Conservation (phyloP, 2,329 filamentous ascomycete genomes). For the Rutstroemia sydowiana region DNA sequence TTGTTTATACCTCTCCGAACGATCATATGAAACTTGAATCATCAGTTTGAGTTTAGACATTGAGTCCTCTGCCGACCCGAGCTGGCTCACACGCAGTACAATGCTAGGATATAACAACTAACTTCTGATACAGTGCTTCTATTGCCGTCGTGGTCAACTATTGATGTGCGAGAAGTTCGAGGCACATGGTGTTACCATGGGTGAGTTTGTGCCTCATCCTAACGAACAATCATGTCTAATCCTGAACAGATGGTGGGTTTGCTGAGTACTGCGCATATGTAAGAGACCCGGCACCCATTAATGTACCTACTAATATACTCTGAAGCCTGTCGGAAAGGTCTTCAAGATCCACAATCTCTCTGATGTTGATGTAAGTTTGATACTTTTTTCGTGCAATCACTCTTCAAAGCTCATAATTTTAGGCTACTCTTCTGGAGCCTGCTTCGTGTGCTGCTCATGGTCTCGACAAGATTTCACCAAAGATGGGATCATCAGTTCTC, state of each 20-base stretch:
- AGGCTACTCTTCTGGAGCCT: conserved; percentile 60
- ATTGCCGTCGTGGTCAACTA: conserved; percentile 61
- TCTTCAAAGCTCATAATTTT: neutral
- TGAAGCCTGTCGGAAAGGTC: conserved; percentile 41
- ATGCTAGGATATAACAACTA: neutral
- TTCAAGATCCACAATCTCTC: conserved; percentile 60
- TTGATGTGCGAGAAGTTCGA: conserved; percentile 56
- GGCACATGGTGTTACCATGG: conserved; percentile 44
- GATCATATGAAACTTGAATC: too few relatives aligned
- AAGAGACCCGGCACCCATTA: neutral
- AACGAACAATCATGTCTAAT: conserved; percentile 5
- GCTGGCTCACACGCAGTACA: neutral
- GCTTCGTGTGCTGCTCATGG: conserved; percentile 66
- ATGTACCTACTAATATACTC: conserved; percentile 12
- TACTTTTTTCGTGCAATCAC: neutral
- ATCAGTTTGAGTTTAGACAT: too few relatives aligned
- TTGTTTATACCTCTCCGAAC: neutral
- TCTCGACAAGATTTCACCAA: conserved; percentile 60
- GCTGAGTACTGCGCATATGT: conserved; percentile 59
- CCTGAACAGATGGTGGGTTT: conserved; percentile 52
- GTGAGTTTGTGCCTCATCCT: conserved; percentile 6
- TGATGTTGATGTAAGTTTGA: conserved; percentile 44
- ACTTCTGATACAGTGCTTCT: conserved; percentile 46
- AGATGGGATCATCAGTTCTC: conserved; percentile 56
- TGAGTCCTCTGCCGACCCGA: too few relatives aligned